Percentiles rank a stretch among this genome's conserved stretches.
Evolutionary conservation across 805 yeast species (phyloP).

Genomic region (Metschnikowia drakensbergensis): DNA sequence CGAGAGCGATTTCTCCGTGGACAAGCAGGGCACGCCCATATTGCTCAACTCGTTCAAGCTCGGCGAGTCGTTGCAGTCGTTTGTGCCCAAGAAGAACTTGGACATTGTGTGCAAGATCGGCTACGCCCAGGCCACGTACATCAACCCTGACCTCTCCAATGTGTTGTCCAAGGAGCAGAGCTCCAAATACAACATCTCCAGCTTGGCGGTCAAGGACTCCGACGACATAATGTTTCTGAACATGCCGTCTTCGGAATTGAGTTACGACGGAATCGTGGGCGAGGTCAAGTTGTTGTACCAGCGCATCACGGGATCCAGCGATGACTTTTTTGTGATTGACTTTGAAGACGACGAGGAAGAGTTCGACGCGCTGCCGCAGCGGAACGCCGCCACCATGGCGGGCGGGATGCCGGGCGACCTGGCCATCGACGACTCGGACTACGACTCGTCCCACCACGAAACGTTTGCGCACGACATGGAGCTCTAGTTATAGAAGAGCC

Average conservation of each 20-base stretch:
- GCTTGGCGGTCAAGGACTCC: conserved; percentile 16
- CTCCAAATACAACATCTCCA: conserved; percentile 24
- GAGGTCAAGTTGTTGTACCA: conserved; percentile 75
- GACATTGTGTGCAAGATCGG: conserved; percentile 42
- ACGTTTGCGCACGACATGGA: conserved; percentile 46
- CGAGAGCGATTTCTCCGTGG: conserved; percentile 32
- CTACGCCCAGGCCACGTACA: conserved; percentile 35
- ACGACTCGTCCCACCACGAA: conserved; percentile 31
- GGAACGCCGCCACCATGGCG: background rate
- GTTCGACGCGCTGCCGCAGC: conserved; percentile 7
- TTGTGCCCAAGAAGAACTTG: conserved; percentile 71
- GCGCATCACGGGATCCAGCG: conserved; percentile 84
- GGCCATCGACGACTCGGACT: conserved; percentile 21
- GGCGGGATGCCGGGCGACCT: conserved; percentile 16
- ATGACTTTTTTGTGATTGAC: conserved; percentile 94
- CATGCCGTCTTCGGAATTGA: conserved; percentile 80
- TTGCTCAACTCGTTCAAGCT: conserved; percentile 72
- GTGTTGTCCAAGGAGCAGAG: conserved; percentile 26
- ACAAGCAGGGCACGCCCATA: conserved; percentile 54
- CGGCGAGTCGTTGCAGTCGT: conserved; percentile 80
- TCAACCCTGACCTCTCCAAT: conserved; percentile 37
- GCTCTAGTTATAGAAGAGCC: conserved; percentile 17
- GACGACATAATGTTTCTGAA: conserved; percentile 38
- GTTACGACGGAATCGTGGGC: conserved; percentile 86
- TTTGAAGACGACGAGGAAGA: conserved; percentile 89